Evolutionary conservation across 345 rosid species (phyloP), one percentile per base, ranked within the genome.

Genomic region (Eucalyptus regnans): DNA sequence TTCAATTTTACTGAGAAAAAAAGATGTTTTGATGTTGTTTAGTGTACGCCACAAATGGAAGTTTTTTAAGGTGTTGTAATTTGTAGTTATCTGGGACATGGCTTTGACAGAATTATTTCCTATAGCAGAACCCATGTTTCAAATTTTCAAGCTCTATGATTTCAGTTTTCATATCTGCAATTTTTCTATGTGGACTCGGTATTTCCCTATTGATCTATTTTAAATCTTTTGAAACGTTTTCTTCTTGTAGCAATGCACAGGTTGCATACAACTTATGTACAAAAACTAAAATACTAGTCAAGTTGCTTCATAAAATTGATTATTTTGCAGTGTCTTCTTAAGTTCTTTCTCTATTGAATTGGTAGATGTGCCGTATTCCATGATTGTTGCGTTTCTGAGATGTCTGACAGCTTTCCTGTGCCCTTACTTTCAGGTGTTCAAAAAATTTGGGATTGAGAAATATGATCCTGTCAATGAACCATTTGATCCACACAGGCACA

Each of bases 401-500:
- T 37, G 83, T 37, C 83, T 71, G 43, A 71, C 27, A 20, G 46
- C 83, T 71, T 37, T 37, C 83, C 27, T 71, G 48, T 71, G 2
- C 83, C 48, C 10, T 81, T 86, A 48, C 87, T 89, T 88, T 58
- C 93, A 96, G 99, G 96, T 96, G 29, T 95, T 97, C 89, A 97
- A 90, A 91, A 98, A 94, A 92, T 93, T 86, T 89, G 99, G 99
- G 86, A 46, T 97, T 76, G 96, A 95, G 90, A 97, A 94, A 88
- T 97, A 91, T 88, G 95, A 95, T 92, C 99, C 99, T 88, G 88
- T 90, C 86, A 94, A 95, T 89, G 98, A 98, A 89, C 98, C 95
- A 89, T 98, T 98, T 92, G 97, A 98, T 95, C 99, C 99, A 46
- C 93, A 97, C 81, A 90, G 95, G 92, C 99, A 97, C 90, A 93